Base-by-base conservation (phyloP, 2,329 filamentous ascomycete species). In the Penicillium crustosum region DNA sequence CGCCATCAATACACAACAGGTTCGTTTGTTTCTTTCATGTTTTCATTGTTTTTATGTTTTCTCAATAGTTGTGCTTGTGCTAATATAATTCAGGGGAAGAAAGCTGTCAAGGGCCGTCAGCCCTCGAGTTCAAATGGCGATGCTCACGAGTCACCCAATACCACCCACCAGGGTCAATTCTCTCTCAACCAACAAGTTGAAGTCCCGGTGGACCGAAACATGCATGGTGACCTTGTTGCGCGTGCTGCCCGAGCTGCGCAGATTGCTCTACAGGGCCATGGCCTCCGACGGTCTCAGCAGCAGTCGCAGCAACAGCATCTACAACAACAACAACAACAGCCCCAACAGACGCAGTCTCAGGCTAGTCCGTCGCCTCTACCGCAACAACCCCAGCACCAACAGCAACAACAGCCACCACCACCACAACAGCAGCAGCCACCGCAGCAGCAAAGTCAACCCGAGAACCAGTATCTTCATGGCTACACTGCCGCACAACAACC, bases 191-290 rank as follows among this genome's bases (percentile, higher is more conserved):
- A 73, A 33, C 73, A 72, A 48, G 70, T 75, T 8, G 75, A 77
- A 33, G 71, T 72, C n/a, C 73, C 74, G 12, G 68, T 73, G 17
- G 74, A 77, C 51, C 72, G 71, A 38, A 76, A 75, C 53, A 73
- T 73, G 61, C 74, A 75, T 44, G 75, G 77, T 42, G 77, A 80
- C 53, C 74, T 80, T 53, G 78, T 80, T 49, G 77, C 76, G 13
- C 77, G 78, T 61, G 78, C 78, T 41, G 78, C 78, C 43, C 73
- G 77, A 62, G 78, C 78, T 49, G 78, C 78, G 10, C 76, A 80
- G 55, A 79, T 79, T 66, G 78, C 78, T 5, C 67, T 80, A 41
- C 77, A 79, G 61, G 77, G 76, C 21, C 74, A 78, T 61, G 70
- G 73, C 5, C 59, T 76, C 15, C 73, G 71, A 33, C 70, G 69